Percentiles rank a stretch among this genome's conserved stretches.
These are phyloP conservation scores for Cylindrotheca fusiformis DNA, from an alignment of 108 stramenopile genomes.

Conservation along the genomic window DNA sequence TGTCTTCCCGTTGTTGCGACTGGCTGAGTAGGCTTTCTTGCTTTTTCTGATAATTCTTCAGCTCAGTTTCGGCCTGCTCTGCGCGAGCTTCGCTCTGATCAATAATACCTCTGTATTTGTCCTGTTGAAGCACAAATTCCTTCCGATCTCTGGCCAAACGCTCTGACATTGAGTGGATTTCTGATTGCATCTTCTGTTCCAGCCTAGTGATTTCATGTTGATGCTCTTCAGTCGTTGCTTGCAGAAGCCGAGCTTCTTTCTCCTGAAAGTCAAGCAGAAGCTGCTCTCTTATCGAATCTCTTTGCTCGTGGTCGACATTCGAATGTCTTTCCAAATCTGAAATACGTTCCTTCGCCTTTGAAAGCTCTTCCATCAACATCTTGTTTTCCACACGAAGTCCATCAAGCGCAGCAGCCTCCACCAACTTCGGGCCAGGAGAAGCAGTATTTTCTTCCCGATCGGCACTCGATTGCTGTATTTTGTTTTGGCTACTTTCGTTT, in stretches of 20 bases:
- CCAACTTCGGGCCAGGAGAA: too few relatives aligned
- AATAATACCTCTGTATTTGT: slow-evolving; percentile 23
- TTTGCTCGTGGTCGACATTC: slow-evolving; percentile 12
- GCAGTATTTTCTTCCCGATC: too few relatives aligned
- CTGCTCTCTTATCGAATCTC: slow-evolving; percentile 17
- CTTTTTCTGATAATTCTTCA: slow-evolving; percentile 8
- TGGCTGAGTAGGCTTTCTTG: slow-evolving; percentile 21
- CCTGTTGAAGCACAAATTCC: slow-evolving; percentile 18
- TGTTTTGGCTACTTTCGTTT: too few relatives aligned
- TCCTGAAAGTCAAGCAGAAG: slow-evolving; percentile 30
- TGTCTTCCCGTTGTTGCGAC: slow-evolving; percentile 25
- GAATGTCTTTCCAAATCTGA: slow-evolving; percentile 13
- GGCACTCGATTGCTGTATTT: too few relatives aligned
- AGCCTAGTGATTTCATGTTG: slow-evolving; percentile 26
- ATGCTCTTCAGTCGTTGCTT: slow-evolving; percentile 38
- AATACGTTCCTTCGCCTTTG: slow-evolving; percentile 23
- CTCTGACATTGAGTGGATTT: slow-evolving; percentile 25
- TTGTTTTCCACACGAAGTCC: neutral
- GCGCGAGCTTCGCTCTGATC: slow-evolving; percentile 24
- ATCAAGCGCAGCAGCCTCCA: too few relatives aligned
- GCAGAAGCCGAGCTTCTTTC: slow-evolving; percentile 38
- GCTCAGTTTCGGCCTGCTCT: slow-evolving; percentile 26
- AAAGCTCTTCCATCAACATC: slow-evolving; percentile 1
- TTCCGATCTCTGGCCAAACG: slow-evolving; percentile 21
- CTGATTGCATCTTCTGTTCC: slow-evolving; percentile 13